These are phyloP conservation scores for Acer yangbiense DNA, from an alignment of 345 rosid genomes.

Conservation along the genomic window DNA sequence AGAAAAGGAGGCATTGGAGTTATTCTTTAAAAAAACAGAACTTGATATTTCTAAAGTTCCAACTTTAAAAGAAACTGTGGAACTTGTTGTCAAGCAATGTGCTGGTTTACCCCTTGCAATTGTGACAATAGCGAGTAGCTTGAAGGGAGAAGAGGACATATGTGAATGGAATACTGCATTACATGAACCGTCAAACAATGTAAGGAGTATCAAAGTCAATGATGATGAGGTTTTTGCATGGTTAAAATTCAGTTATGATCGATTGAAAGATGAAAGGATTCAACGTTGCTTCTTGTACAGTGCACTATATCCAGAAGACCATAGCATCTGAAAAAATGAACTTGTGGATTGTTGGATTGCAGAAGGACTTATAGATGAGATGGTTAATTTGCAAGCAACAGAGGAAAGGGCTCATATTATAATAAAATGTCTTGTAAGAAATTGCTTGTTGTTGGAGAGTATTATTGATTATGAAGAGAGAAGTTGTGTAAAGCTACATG, in stretches of 20 bases:
- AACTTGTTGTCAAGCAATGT: slow-evolving; percentile 15
- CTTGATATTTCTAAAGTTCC: not conserved
- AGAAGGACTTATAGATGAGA: slow-evolving; percentile 26
- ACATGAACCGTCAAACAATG: not conserved
- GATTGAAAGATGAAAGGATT: slow-evolving; percentile 9
- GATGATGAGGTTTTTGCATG: slow-evolving; percentile 1
- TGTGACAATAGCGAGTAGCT: slow-evolving; percentile 12
- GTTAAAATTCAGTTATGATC: slow-evolving; percentile 20
- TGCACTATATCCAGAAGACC: slow-evolving; percentile 26
- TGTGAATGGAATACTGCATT: slow-evolving; percentile 25
- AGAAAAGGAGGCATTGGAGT: slow-evolving; percentile 17
- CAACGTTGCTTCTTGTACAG: slow-evolving; percentile 27
- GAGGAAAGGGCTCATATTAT: slow-evolving; percentile 7
- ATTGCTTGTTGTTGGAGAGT: slow-evolving; percentile 24
- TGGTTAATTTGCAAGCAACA: not conserved
- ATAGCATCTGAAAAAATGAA: not conserved
- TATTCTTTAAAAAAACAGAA: slow-evolving; percentile 5
- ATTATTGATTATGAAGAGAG: fast-evolving
- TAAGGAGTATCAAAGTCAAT: not conserved
- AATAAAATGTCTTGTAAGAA: not conserved
- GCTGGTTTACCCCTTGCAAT: slow-evolving; percentile 28
- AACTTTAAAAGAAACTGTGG: not conserved
- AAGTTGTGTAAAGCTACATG: slow-evolving; percentile 27
- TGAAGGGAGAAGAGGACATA: slow-evolving; percentile 10
- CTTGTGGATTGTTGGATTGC: not conserved